These are phyloP conservation scores for Petunia axillaris DNA, from an alignment of 257 asterid species.

Conservation along the genomic window DNA sequence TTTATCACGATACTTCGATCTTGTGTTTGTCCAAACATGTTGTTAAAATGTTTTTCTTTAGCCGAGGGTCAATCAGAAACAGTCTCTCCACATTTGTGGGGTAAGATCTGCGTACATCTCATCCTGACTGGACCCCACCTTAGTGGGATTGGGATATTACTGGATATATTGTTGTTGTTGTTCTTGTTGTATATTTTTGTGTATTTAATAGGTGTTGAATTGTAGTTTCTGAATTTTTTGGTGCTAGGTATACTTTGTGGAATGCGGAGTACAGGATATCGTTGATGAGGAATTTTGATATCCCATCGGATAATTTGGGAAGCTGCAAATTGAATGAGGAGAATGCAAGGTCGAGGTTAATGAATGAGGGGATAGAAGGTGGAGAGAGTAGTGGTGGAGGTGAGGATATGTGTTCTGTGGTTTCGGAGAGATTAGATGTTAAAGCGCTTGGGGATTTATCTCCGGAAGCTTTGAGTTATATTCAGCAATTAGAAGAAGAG, in stretches of 20 bases:
- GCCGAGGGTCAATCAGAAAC: no score
- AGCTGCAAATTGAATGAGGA: slow-evolving; percentile 33
- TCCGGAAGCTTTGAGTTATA: slow-evolving; percentile 60
- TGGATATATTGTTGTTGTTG: no score
- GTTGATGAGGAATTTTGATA: slow-evolving; percentile 81
- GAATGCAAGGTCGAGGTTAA: slow-evolving; percentile 43
- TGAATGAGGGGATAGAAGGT: slow-evolving; percentile 45
- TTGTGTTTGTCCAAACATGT: no score
- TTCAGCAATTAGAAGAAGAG: slow-evolving; percentile 73
- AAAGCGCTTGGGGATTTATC: slow-evolving; percentile 57
- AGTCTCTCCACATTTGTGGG: no score
- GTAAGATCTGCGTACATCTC: no score
- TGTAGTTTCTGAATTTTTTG: not conserved
- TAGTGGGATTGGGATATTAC: no score
- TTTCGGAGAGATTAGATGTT: slow-evolving; percentile 36
- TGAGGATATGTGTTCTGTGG: slow-evolving; percentile 29
- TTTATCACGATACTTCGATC: no score
- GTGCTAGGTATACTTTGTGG: slow-evolving; percentile 87
- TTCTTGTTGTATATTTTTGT: not conserved
- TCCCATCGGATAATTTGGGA: slow-evolving; percentile 43
- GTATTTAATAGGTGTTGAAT: not conserved
- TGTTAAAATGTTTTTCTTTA: no score
- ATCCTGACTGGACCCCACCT: no score
- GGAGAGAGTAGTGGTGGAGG: slow-evolving; percentile 41
- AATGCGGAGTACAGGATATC: slow-evolving; percentile 92